Conservation (phyloP, 352 stramenopile species). For the Bremia lactucae region DNA sequence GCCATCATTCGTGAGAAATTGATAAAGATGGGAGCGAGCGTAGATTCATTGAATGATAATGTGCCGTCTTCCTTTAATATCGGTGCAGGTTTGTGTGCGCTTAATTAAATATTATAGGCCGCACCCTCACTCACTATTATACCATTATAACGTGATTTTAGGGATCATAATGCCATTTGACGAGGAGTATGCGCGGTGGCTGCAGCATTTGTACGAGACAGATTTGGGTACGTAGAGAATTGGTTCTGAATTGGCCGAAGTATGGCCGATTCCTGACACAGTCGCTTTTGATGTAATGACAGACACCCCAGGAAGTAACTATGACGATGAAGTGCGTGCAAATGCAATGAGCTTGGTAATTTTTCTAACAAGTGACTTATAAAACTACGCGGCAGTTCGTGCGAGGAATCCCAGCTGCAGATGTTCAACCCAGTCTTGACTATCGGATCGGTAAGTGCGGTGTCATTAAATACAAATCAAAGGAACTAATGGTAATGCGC, state of each 20-base stretch:
- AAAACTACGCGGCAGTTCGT: slow-evolving; percentile 16
- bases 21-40: slow-evolving; percentile 49
- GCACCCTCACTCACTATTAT: not conserved
- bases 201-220: slow-evolving; percentile 80
- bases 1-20: slow-evolving; percentile 51
- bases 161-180: slow-evolving; percentile 65
- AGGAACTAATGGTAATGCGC: not conserved
- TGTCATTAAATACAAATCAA: too few relatives aligned
- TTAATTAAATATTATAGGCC: not conserved
- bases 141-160: too few relatives aligned
- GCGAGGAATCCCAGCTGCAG: slow-evolving; percentile 16
- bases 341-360: not conserved
- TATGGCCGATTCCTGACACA: not conserved
- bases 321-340: slow-evolving; percentile 35
- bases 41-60: slow-evolving; percentile 60
- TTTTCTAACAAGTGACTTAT: not conserved
- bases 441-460: slow-evolving; percentile 31
- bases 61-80: slow-evolving; percentile 55
- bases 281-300: not conserved
- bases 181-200: slow-evolving; percentile 79
- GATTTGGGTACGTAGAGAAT: slow-evolving; percentile 57
- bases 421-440: slow-evolving; percentile 24
- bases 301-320: slow-evolving; percentile 39
- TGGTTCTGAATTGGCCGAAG: not conserved
- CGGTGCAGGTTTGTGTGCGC: slow-evolving; percentile 25